Base-by-base conservation (phyloP, 202 grass and related monocot species). In the Setaria italica region DNA sequence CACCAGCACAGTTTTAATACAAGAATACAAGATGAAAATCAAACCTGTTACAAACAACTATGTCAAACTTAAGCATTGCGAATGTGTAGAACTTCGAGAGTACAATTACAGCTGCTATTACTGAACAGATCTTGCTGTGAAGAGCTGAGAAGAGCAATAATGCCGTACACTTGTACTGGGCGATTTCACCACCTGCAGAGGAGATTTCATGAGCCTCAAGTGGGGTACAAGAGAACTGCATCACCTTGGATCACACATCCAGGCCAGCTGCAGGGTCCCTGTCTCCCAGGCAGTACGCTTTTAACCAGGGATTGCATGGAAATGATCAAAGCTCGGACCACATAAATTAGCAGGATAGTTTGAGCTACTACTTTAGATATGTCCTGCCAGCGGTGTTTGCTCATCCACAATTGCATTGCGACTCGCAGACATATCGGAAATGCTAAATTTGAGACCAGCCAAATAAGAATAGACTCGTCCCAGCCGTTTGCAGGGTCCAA, bases 401-500 rank as follows among this genome's bases (percentile, higher is more conserved):
- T 78, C 20, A 7, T 32, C 75, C 35, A 43, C 25, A 78, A 46
- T 42, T 43, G 34, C 37, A 33, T 62, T 48, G 57, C n/a, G 33
- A 45, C 54, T 14, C 76, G 42, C 8, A 29, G 16, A 46, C 58
- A 33, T 32, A 78, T 33, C 3, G 42, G 37, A 7, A 56, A 20
- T 63, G 21, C 41, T 17, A 63, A 17, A 62, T 30, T 46, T 34
- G 41, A 46, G 14, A 48, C 21, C 25, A 45, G 9, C 76, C 57
- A 78, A 19, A 62, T 33, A 21, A 78, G 13, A 63, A 47, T 10
- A 63, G 29, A 33, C 15, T 78, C 57, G 2, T 78, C 58, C 75
- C 56, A 62, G 41, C 42, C 48, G 76, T 78, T 78, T 63, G 41
- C 75, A 62, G 75, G 75, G 57, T 78, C 75, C 41, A 78, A 11